These are phyloP conservation scores for Allium sativum DNA, from an alignment of 106 monocot genomes.

Conservation along the genomic window DNA sequence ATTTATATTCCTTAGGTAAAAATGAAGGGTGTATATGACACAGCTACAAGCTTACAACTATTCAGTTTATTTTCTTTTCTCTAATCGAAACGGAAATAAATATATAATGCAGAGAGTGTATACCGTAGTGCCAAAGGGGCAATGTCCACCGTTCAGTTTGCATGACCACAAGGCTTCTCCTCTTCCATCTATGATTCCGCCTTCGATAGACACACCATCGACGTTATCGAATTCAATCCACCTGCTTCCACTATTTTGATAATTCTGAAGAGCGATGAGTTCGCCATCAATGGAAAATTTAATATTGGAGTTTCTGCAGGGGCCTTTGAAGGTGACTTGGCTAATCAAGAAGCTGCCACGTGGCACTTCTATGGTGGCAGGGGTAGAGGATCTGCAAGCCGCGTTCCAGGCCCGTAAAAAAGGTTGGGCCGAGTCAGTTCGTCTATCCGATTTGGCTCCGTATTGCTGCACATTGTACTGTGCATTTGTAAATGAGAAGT, in stretches of 20 bases:
- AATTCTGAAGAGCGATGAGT: constrained; percentile 15
- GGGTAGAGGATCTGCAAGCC: constrained; percentile 15
- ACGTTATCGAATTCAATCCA: constrained; percentile 35
- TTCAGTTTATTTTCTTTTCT: neutral
- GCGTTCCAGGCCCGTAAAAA: constrained; percentile 22
- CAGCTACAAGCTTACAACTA: neutral
- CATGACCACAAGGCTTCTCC: constrained; percentile 30
- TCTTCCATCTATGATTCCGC: constrained; percentile 42
- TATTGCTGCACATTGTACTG: constrained; percentile 7
- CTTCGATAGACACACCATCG: constrained; percentile 27
- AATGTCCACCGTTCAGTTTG: constrained; percentile 14
- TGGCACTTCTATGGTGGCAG: constrained; percentile 18
- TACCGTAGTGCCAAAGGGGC: constrained; percentile 31
- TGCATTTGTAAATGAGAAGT: constrained; percentile 4
- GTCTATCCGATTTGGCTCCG: constrained; percentile 13
- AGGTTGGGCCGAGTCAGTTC: constrained; percentile 17
- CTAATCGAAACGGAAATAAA: too few relatives aligned
- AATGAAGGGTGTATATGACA: neutral
- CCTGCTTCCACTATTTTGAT: neutral
- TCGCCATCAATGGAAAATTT: constrained; percentile 26
- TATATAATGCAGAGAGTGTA: neutral
- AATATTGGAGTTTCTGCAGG: constrained; percentile 27
- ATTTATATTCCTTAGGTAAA: too few relatives aligned
- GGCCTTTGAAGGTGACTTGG: constrained; percentile 24
- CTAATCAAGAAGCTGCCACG: constrained; percentile 15